Evolutionary conservation across 106 monocot species (phyloP).

Genomic region (Cymbidium sinense): DNA sequence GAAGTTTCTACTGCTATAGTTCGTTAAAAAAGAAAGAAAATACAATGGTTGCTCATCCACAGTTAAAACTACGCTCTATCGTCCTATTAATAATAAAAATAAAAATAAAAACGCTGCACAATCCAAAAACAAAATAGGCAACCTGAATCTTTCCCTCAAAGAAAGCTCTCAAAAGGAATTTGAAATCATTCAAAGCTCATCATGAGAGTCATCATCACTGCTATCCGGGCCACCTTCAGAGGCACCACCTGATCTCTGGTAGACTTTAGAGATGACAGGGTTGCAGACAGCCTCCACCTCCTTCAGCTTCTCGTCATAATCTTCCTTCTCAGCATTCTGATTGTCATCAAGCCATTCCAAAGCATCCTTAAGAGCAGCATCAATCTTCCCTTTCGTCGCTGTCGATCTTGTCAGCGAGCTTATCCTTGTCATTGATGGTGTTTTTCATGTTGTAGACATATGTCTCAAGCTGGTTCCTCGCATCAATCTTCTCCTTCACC

Average conservation of each 20-base stretch:
- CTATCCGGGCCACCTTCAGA: neutral
- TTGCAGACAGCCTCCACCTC: constrained; percentile 28
- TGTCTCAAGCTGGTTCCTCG: constrained; percentile 27
- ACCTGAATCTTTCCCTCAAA: too few relatives aligned
- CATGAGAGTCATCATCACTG: constrained; percentile 11
- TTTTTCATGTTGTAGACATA: constrained; percentile 32
- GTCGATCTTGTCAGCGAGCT: constrained; percentile 26
- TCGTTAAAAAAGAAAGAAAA: too few relatives aligned
- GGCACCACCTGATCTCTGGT: constrained; percentile 20
- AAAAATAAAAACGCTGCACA: too few relatives aligned
- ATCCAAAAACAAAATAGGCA: too few relatives aligned
- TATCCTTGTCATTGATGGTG: constrained; percentile 27
- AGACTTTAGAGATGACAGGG: constrained; percentile 18
- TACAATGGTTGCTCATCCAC: too few relatives aligned
- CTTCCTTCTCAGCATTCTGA: constrained; percentile 17
- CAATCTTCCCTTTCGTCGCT: constrained; percentile 21
- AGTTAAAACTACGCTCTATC: too few relatives aligned
- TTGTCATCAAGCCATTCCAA: constrained; percentile 27
- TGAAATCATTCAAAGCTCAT: constrained; percentile 12
- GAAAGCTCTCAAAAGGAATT: too few relatives aligned
- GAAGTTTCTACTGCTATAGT: too few relatives aligned
- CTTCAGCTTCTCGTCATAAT: constrained; percentile 24
- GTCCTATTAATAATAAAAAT: too few relatives aligned
- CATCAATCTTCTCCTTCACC: constrained; percentile 29
- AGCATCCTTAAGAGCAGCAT: constrained; percentile 19